Evolutionary conservation across 805 yeast species (phyloP).

Genomic region (Pichia cabralensis): DNA sequence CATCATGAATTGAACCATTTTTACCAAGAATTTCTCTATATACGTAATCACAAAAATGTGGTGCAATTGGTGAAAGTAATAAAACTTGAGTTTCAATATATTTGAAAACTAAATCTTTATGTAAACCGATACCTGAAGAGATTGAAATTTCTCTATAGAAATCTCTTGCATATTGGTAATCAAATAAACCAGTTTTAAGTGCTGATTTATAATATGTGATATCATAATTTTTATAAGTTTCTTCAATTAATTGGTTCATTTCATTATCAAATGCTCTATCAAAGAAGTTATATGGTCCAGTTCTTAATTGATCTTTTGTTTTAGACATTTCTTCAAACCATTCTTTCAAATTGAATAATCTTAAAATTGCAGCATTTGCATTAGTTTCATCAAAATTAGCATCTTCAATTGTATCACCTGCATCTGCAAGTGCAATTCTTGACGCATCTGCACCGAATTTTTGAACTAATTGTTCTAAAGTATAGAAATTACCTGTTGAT

Average conservation of each 20-base stretch:
- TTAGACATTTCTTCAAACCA: constrained; percentile 81
- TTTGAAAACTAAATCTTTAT: constrained; percentile 65
- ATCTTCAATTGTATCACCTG: constrained; percentile 95
- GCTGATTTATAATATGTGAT: constrained; percentile 79
- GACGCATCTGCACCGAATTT: constrained; percentile 97
- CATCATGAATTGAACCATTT: constrained; percentile 53
- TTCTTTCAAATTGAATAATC: constrained; percentile 85
- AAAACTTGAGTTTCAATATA: constrained; percentile 84
- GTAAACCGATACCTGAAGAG: constrained; percentile 52
- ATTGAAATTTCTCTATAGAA: constrained; percentile 76
- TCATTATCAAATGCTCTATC: constrained; percentile 90
- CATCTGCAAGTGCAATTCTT: constrained; percentile 95
- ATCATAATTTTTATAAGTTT: constrained; percentile 60
- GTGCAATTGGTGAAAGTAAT: constrained; percentile 84
- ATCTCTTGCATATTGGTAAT: constrained; percentile 91
- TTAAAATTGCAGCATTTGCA: constrained; percentile 94
- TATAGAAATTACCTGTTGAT: constrained; percentile 94
- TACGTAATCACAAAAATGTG: constrained; percentile 88
- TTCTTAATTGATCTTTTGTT: constrained; percentile 42
- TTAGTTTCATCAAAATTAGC: constrained; percentile 95
- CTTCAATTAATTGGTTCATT: constrained; percentile 72
- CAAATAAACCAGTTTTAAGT: constrained; percentile 83
- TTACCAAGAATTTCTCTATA: constrained; percentile 75
- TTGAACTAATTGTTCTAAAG: constrained; percentile 70
- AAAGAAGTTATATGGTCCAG: constrained; percentile 56